Evolutionary conservation across 78 protist genomes (phyloP).

Genomic region (Cavenderia fasciculata): DNA sequence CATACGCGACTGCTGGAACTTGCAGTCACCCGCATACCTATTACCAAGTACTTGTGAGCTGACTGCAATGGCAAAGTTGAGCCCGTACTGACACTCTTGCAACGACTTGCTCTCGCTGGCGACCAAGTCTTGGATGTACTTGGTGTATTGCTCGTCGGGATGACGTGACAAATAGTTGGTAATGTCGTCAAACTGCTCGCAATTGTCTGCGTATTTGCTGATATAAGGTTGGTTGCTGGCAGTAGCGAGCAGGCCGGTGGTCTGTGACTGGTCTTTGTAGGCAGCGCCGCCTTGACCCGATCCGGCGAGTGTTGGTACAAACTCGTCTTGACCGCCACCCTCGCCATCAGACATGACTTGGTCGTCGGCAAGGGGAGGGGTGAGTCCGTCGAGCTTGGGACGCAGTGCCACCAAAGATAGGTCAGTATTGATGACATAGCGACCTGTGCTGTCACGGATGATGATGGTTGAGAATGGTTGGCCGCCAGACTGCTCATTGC

Average conservation of each 20-base stretch:
- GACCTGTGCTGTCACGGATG: constrained; percentile 66
- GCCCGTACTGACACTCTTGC: not conserved
- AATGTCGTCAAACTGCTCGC: constrained; percentile 29
- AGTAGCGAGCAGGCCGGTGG: not conserved
- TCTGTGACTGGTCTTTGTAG: not conserved
- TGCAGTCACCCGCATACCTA: constrained; percentile 40
- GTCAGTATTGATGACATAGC: constrained; percentile 42
- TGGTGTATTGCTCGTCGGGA: constrained; percentile 8
- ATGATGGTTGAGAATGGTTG: constrained; percentile 18
- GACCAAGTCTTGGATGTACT: not conserved
- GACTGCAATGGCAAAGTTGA: not conserved
- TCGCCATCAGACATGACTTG: not conserved
- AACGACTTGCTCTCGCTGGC: constrained; percentile 1
- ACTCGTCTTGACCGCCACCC: not conserved
- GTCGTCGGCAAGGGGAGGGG: not conserved
- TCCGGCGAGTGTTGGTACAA: not conserved
- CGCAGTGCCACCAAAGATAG: constrained; percentile 26
- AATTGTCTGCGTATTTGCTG: not conserved
- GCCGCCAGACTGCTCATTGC: not conserved
- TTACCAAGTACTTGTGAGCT: not conserved
- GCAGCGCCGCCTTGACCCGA: not conserved
- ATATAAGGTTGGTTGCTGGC: constrained; percentile 7
- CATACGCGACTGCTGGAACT: constrained; percentile 47
- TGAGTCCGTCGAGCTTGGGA: not conserved
- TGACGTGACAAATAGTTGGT: not conserved